phyloP scores from a whole-genome alignment of 164 flowering plant species.

The Dillenia turbinata region DNA sequence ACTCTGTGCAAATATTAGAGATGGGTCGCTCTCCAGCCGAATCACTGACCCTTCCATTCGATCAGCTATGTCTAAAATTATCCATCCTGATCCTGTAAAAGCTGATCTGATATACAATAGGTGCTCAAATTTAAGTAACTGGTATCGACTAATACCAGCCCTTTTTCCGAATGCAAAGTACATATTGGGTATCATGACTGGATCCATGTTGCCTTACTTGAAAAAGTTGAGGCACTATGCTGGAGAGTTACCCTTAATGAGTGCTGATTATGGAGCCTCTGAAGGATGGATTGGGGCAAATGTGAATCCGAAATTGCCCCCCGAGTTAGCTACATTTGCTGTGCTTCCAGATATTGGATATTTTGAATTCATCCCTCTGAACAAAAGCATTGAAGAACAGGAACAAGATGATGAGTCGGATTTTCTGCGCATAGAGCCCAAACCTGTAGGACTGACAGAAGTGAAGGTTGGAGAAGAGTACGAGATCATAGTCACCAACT shows the following conservation, averaged over 20 bases:
- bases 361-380: constrained; percentile 83
- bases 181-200: constrained; percentile 90
- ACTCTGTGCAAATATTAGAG: constrained; percentile 56
- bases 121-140: constrained; percentile 57
- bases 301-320: constrained; percentile 69
- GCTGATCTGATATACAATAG: constrained; percentile 53
- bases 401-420: constrained; percentile 12
- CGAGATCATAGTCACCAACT: constrained; percentile 72
- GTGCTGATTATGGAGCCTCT: constrained; percentile 91
- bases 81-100: constrained; percentile 67
- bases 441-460: constrained; percentile 73
- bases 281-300: constrained; percentile 99
- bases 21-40: constrained; percentile 48
- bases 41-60: constrained; percentile 63
- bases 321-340: constrained; percentile 66
- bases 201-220: constrained; percentile 89
- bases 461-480: constrained; percentile 86
- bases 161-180: constrained; percentile 89
- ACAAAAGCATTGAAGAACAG: constrained; percentile 13
- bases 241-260: constrained; percentile 59
- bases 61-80: constrained; percentile 58
- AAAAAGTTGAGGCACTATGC: constrained; percentile 90
- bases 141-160: constrained; percentile 83
- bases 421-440: constrained; percentile 22
- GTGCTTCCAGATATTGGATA: constrained; percentile 88